Evolutionary conservation across 164 flowering plant species (phyloP), one percentile per base, ranked within the genome.

Genomic region (Sextonia rubra): DNA sequence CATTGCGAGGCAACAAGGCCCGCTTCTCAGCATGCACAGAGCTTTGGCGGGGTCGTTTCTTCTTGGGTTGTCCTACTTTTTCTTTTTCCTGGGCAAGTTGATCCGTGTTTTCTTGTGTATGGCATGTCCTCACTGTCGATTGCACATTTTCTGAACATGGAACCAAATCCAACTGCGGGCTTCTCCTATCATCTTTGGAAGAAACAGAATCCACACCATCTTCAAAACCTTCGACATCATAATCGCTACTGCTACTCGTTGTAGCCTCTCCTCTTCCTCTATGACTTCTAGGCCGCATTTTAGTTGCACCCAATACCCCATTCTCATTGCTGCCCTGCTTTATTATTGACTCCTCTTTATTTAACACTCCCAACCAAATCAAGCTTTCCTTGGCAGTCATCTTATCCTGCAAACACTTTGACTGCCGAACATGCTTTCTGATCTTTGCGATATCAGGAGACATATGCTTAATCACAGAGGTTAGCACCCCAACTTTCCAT

Each of bases 401-500:
- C 84, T 90, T 90, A 72, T 90, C 92, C 77, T 90, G 92, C 71
- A 90, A 80, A 78, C 95, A 89, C 73, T 89, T 92, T 9, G 97
- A 92, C 67, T 84, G 85, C 55, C 91, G 82, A 4, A 92, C 85
- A 68, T 86, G 90, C 78, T 83, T 86, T 78, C 87, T 87, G 52
- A 92, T 88, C 83, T 89, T 92, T 30, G 90, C 88, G 72, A 92
- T 85, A 83, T 92, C 85, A 47, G 97, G 97, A n/a, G 92, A 92
- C 97, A 92, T 90, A 64, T 92, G 97, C 83, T 88, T 92, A 69
- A 92, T 90, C 20, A 92, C 97, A 14, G 91, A 87, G 2, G 92
- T 90, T 56, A 92, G 76, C 2, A 83, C 86, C 48, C 84, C 77
- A 23, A 83, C 86, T 70, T 83, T 83, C 86, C 86, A 83, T 17